Evolutionary conservation across 108 stramenopile species (phyloP).

Genomic region (Nitzschia inconspicua): DNA sequence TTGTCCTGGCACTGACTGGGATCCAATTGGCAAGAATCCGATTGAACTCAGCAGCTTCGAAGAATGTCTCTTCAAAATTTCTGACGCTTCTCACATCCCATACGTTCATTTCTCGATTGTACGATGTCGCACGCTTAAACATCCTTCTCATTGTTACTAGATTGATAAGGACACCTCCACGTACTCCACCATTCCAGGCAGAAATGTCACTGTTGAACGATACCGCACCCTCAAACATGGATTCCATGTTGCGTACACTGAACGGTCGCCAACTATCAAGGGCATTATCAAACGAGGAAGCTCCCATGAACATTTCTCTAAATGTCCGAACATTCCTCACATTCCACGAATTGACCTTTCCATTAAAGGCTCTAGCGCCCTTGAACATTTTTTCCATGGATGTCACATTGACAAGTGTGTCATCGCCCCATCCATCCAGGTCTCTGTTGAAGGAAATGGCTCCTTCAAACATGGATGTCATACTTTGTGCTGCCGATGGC

Average conservation of each 20-base stretch:
- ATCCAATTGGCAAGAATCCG: constrained; percentile 1
- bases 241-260: background rate
- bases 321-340: constrained; percentile 5
- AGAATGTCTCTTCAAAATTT: constrained; percentile 15
- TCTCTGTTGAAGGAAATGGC: constrained; percentile 30
- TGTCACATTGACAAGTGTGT: background rate
- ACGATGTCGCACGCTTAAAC: constrained; percentile 17
- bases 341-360: constrained; percentile 29
- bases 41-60: constrained; percentile 15
- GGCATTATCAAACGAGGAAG: constrained; percentile 27
- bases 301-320: constrained; percentile 25
- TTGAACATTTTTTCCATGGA: constrained; percentile 24
- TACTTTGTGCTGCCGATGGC: constrained; percentile 3
- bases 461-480: constrained; percentile 12
- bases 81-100: constrained; percentile 18
- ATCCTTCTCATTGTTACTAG: constrained; percentile 17
- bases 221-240: constrained; percentile 22
- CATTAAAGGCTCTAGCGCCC: constrained; percentile 30
- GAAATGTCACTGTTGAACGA: constrained; percentile 23
- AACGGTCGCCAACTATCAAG: constrained; percentile 28
- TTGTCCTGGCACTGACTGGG: background rate
- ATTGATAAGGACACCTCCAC: constrained; percentile 27
- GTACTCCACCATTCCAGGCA: constrained; percentile 21
- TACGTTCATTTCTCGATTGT: constrained; percentile 12
- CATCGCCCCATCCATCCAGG: constrained; percentile 25